Conservation (phyloP, 352 stramenopile genomes). For the Phytophthora kernoviae region DNA sequence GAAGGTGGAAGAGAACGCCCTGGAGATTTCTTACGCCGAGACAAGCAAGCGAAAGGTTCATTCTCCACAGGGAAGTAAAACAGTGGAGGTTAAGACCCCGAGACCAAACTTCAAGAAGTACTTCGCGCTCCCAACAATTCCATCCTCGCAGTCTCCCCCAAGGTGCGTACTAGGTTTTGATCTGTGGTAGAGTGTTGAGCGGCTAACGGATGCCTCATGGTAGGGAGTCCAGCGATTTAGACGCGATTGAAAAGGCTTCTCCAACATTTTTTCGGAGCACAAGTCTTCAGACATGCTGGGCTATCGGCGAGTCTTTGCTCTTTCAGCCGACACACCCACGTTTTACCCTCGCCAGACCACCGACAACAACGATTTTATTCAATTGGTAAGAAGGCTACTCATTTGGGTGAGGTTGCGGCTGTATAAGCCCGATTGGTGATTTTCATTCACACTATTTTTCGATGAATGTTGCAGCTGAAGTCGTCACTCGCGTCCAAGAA, state of each 20-base stretch:
- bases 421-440: background rate
- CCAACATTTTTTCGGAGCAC: slow-evolving; percentile 10
- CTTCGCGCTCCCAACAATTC: slow-evolving; percentile 34
- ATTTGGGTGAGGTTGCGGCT: background rate
- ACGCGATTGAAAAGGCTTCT: slow-evolving; percentile 5
- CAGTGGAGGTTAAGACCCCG: background rate
- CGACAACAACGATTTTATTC: slow-evolving; percentile 35
- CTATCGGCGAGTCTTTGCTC: slow-evolving; percentile 30
- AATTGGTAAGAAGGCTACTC: slow-evolving; percentile 27
- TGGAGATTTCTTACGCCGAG: slow-evolving; percentile 29
- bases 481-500: slow-evolving; percentile 41
- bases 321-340: slow-evolving; percentile 47
- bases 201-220: slow-evolving; percentile 2
- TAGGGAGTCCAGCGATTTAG: slow-evolving; percentile 7
- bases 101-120: slow-evolving; percentile 34
- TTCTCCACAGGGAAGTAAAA: slow-evolving; percentile 1
- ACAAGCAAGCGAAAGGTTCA: slow-evolving; percentile 24
- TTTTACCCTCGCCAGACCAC: slow-evolving; percentile 42
- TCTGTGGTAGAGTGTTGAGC: background rate
- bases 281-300: slow-evolving; percentile 6
- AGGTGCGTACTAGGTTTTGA: slow-evolving; percentile 1
- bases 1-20: background rate
- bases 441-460: background rate
- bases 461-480: slow-evolving; percentile 30
- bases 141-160: background rate